Evolutionary conservation across 2,329 filamentous ascomycete species (phyloP).

Genomic region (Trichoderma breve): DNA sequence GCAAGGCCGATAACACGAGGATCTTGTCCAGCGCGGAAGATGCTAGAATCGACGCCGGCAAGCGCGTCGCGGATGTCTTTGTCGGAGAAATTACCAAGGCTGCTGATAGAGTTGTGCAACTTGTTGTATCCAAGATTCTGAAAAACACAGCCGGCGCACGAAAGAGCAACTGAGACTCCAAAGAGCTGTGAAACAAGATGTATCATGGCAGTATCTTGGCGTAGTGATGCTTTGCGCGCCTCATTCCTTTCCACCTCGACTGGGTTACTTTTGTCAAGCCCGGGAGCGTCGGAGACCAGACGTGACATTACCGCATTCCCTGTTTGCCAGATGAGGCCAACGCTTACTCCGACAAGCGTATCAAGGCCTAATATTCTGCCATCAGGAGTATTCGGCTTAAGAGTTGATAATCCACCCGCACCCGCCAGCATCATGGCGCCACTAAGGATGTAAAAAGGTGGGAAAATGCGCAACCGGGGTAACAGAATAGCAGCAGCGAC

Average conservation of each 20-base stretch:
- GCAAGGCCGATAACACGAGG: constrained; percentile 22
- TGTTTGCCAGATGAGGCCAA: constrained; percentile 33
- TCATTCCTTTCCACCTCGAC: background rate
- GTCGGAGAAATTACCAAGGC: constrained; percentile 21
- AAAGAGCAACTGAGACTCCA: constrained; percentile 29
- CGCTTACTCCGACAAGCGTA: constrained; percentile 33
- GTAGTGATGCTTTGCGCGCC: background rate
- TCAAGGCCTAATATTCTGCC: constrained; percentile 33
- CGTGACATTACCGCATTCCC: constrained; percentile 27
- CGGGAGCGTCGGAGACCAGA: background rate
- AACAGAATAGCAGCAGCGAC: constrained; percentile 40
- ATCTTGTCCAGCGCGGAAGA: constrained; percentile 24
- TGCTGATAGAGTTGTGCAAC: constrained; percentile 25
- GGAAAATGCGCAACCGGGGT: constrained; percentile 39
- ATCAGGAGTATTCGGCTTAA: constrained; percentile 28
- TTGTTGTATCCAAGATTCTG: constrained; percentile 32
- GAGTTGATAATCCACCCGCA: constrained; percentile 27
- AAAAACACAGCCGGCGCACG: constrained; percentile 32
- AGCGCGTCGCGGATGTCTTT: constrained; percentile 31
- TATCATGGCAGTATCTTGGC: constrained; percentile 33
- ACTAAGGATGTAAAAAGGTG: constrained; percentile 32
- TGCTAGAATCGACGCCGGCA: constrained; percentile 29
- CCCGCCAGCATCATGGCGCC: constrained; percentile 29
- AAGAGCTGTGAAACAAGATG: constrained; percentile 37
- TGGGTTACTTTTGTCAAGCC: constrained; percentile 23